Evolutionary conservation across 2,329 filamentous ascomycete species (phyloP), one percentile per base, ranked within the genome.

Genomic region (Clonostachys sp.): DNA sequence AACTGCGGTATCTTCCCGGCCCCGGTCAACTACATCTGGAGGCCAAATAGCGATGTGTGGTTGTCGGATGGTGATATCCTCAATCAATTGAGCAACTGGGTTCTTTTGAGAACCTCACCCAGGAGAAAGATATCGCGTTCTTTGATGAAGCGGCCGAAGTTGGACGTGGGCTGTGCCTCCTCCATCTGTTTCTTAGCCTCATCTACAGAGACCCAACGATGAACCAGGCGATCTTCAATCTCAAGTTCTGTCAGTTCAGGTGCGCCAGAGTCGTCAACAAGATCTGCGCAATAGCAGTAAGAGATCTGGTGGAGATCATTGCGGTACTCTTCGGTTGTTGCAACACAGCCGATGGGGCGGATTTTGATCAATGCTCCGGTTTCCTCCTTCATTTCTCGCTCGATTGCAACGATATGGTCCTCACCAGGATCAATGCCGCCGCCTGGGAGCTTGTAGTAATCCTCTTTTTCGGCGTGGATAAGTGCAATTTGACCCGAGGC

Each of bases 361-460:
- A 50, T 34, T 14, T 18, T 18, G 12, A 51, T 45, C 1, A 24
- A 18, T 2, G 45, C 48, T 34, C 50, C 50, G 1, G 45, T 51
- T 35, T 51, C 50, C 45, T 51, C 50, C 39, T 44, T 43, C 20
- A 50, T 48, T 20, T 51, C 48, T 17, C 50, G 48, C 24, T 34
- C 5, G 2, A 45, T 48, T 8, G 50, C 50, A 5, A 44, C 41
- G 5, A 24, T 13, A 33, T 43, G 50, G 34, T 38, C 36, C 38
- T 51, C 50, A 1, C 20, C 45, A 13, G 17, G 36, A 13, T 51
- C 50, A 34, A 51, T 41, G n/a, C 50, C 50, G 39, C 50, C 50
- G 18, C 50, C 50, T n/a, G 50, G 50, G 6, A 51, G 45, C n/a
- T 51, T 51, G 24, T 51, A 51, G 13, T 51, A 51, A 40, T 50